Percentiles rank a stretch among this genome's conserved stretches.
Conservation (phyloP, 192 early-diverging fungal species). For the Spinellus fusiger region DNA sequence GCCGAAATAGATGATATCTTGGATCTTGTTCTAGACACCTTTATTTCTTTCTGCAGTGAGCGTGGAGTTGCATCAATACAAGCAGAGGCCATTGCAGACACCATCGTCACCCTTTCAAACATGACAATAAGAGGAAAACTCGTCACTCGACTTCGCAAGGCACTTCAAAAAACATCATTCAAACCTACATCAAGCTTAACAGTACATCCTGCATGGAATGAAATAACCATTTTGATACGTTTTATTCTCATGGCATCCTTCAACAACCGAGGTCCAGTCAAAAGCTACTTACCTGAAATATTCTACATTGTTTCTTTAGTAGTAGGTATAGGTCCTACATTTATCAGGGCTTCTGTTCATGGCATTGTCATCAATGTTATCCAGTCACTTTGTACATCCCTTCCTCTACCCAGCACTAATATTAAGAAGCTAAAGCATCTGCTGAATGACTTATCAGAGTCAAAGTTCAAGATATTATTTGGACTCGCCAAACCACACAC, state of each 20-base stretch:
- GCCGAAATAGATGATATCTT: conserved; percentile 71
- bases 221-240: conserved; percentile 86
- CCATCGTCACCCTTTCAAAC: conserved; percentile 69
- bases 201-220: conserved; percentile 78
- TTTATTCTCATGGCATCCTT: conserved; percentile 87
- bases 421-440: conserved; percentile 47
- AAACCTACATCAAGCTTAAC: conserved; percentile 61
- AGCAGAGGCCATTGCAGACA: conserved; percentile 78
- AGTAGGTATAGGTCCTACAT: conserved; percentile 75
- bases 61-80: conserved; percentile 65
- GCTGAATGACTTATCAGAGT: conserved; percentile 76
- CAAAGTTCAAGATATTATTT: conserved; percentile 70
- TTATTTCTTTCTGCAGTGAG: conserved; percentile 69
- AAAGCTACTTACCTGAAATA: conserved; percentile 78
- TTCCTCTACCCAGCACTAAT: conserved; percentile 46
- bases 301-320: conserved; percentile 81
- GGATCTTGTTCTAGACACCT: conserved; percentile 67
- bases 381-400: conserved; percentile 67
- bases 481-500: conserved; percentile 60
- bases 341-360: conserved; percentile 84
- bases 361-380: conserved; percentile 88
- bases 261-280: conserved; percentile 54
- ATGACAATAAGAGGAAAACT: conserved; percentile 73
- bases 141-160: conserved; percentile 63
- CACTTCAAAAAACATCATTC: conserved; percentile 68